Base-by-base conservation (phyloP, 192 early-diverging fungal genomes). In the Glomus cerebriforme region DNA sequence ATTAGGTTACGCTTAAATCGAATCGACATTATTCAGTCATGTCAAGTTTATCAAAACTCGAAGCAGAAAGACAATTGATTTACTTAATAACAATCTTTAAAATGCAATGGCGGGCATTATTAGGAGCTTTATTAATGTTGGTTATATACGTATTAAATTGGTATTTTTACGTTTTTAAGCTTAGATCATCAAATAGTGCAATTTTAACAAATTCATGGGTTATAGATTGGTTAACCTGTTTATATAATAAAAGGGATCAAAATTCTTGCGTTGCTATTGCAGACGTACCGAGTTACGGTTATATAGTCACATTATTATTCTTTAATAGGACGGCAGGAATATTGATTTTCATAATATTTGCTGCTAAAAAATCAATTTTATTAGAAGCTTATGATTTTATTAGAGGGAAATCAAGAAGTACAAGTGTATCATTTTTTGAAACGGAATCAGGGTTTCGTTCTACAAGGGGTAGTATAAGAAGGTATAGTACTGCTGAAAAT, bases 41-140 rank as follows among this genome's bases (percentile, higher is more conserved):
- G 2, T 19, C 49, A 31, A 32, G 10, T 26, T 2, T 58, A 31
- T 27, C 19, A 58, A 10, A 19, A 7, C 47, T 22, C 1, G 62
- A 77, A 77, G 39, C 62, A 3, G 39, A 67, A 77, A 31, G 12
- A 47, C 10, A 34, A 24, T 13, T 66, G 2, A 17, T 9, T 7
- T 4, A 67, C n/a, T 10, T 31, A 13, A 67, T 31, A 66, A 6
- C 43, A 2, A 49, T 77, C 22, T 32, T 77, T 5, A 45, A 5
- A 12, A 9, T 77, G 19, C 75, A 77, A 66, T 77, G 75, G 75
- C 75, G 75, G 0, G 60, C 75, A 32, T 66, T 66, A 77, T 31
- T 66, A 17, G 75, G 75, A 0, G 75, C 35, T 19, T 77, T 66
- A 22, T 31, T 77, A 7, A 77, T 77, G 75, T 29, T 77, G 3